Percentiles rank a stretch among this genome's conserved stretches.
These are phyloP conservation scores for Syzygium aqueum DNA, from an alignment of 345 rosid genomes.

Conservation along the genomic window DNA sequence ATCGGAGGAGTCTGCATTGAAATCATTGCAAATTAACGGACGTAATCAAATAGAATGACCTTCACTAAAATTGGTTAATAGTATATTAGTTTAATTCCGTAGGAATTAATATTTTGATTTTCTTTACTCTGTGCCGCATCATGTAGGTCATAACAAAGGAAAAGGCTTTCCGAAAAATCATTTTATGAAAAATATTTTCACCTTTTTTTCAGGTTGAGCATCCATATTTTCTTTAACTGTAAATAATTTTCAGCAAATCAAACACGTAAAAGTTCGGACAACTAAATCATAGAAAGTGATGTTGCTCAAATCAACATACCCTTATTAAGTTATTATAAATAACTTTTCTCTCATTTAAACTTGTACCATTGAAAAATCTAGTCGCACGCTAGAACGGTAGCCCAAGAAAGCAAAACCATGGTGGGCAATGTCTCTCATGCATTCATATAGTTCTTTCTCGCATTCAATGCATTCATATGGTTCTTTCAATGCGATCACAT, in stretches of 20 bases:
- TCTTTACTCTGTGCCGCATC: not conserved
- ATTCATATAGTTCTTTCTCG: not conserved
- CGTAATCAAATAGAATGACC: not conserved
- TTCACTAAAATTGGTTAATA: not conserved
- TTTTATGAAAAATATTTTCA: not conserved
- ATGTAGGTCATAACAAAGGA: not conserved
- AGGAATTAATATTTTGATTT: not conserved
- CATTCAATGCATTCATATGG: not conserved
- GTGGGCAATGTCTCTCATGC: not conserved
- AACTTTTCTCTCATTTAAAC: accelerated
- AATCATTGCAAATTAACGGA: not conserved
- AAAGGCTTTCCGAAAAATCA: not conserved
- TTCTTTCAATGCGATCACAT: not conserved
- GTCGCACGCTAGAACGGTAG: not conserved
- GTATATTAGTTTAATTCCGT: not conserved
- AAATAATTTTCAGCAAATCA: not conserved
- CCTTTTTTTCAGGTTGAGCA: not conserved
- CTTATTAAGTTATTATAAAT: not conserved
- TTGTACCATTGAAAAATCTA: not conserved
- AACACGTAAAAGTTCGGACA: not conserved
- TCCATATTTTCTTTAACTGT: not conserved
- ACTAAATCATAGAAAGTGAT: not conserved
- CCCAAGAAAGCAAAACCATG: not conserved
- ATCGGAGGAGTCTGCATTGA: not conserved
- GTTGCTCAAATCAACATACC: not conserved